Conservation (phyloP, 768 basidiomycete genomes). For the Trametes sanguinea region DNA sequence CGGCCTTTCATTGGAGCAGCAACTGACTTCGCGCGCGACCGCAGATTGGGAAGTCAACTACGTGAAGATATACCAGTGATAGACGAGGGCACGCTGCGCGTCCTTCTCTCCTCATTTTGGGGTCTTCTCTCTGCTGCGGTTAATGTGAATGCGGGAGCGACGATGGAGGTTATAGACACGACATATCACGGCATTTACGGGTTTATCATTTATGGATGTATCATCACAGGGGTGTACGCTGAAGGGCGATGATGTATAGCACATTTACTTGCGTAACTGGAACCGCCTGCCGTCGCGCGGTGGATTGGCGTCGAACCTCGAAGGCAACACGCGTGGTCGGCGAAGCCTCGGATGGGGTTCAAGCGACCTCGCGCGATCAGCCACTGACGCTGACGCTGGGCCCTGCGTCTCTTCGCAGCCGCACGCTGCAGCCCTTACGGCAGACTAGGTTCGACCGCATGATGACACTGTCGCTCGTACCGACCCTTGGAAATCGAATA, state of each 20-base stretch:
- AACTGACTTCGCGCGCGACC: slow-evolving; percentile 1
- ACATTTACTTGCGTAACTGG: neutral
- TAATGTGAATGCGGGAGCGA: neutral
- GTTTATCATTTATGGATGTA: neutral
- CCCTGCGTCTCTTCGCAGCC: no score
- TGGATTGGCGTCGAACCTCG: no score
- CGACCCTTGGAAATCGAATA: no score
- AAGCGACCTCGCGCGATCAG: neutral
- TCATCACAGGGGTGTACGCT: neutral
- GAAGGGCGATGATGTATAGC: slow-evolving; percentile 1
- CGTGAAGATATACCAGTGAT: slow-evolving; percentile 68
- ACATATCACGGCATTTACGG: slow-evolving; percentile 8
- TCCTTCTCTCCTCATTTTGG: neutral
- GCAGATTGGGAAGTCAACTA: slow-evolving; percentile 82
- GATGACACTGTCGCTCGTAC: neutral
- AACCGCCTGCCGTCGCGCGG: no score
- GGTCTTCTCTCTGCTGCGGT: neutral
- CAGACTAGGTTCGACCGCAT: neutral
- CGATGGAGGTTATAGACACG: slow-evolving; percentile 1
- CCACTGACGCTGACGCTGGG: neutral
- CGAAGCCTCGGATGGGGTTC: neutral
- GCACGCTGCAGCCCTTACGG: neutral
- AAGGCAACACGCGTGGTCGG: no score
- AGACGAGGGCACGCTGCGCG: neutral
- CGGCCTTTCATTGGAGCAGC: slow-evolving; percentile 2